Percentiles rank a stretch among this genome's conserved stretches.
Evolutionary conservation across 116 monocot genomes (phyloP).

Genomic region (Phalaenopsis hybrid): DNA sequence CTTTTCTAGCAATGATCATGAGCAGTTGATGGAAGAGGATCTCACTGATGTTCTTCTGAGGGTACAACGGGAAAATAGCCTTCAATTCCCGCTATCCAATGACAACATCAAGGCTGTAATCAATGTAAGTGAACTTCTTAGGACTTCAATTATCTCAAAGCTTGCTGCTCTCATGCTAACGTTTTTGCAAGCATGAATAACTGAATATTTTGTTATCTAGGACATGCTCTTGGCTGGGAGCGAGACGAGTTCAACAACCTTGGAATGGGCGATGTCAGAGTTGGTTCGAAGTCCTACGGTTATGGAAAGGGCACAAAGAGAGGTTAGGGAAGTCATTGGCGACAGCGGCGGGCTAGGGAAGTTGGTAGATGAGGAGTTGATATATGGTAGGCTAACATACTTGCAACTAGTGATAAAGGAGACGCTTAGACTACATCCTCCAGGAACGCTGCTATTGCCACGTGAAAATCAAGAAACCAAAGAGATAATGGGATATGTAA

Average conservation of each 20-base stretch:
- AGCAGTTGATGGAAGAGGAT: neutral
- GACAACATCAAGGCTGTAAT: conserved; percentile 14
- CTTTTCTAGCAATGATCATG: neutral
- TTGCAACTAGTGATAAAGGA: neutral
- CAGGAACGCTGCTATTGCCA: neutral
- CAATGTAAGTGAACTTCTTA: neutral
- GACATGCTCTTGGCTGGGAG: neutral
- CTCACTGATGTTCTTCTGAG: conserved; percentile 9
- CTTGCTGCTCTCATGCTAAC: too few species aligned
- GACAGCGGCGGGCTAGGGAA: neutral
- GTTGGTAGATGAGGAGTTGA: neutral
- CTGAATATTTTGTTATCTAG: neutral
- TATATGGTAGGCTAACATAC: neutral
- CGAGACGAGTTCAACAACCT: neutral
- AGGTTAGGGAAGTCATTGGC: neutral
- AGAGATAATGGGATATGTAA: neutral
- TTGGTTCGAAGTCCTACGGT: neutral
- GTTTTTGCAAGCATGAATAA: too few species aligned
- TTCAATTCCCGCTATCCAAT: conserved; percentile 2
- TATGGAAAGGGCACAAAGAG: neutral
- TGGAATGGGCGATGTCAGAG: neutral
- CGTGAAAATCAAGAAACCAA: neutral
- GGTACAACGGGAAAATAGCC: conserved; percentile 2
- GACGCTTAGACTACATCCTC: conserved; percentile 1
- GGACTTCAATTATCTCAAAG: too few species aligned